Evolutionary conservation across 257 asterid species (phyloP).

Genomic region (Mitragyna speciosa): DNA sequence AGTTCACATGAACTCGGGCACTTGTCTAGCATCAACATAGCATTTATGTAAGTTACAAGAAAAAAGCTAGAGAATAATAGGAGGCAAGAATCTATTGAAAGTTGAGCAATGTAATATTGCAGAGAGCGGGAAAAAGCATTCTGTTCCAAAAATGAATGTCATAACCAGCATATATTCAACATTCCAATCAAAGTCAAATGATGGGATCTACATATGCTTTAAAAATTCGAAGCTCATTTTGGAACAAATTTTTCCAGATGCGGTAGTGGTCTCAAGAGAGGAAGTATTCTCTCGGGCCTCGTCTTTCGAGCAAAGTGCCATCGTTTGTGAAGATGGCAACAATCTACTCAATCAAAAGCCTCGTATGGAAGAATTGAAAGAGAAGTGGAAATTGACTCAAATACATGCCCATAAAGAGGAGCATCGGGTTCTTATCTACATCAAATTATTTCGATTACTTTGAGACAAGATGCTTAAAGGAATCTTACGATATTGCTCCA

Average conservation of each 20-base stretch:
- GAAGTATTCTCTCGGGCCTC: not conserved
- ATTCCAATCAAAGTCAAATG: constrained; percentile 19
- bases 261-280: not conserved
- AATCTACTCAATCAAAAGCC: constrained; percentile 9
- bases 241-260: constrained; percentile 1
- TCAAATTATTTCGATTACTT: constrained; percentile 30
- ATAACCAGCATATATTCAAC: constrained; percentile 12
- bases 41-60: constrained; percentile 6
- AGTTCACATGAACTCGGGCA: constrained; percentile 16
- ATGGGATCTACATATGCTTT: constrained; percentile 8
- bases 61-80: not conserved
- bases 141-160: not conserved
- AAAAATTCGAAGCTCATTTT: constrained; percentile 9
- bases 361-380: constrained; percentile 11
- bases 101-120: constrained; percentile 9
- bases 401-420: constrained; percentile 27
- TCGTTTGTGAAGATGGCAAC: constrained; percentile 11
- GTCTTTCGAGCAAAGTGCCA: not conserved
- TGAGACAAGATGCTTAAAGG: constrained; percentile 34
- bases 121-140: not conserved
- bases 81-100: constrained; percentile 19
- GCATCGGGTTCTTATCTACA: constrained; percentile 63
- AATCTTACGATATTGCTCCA: constrained; percentile 22
- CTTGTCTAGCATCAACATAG: constrained; percentile 25
- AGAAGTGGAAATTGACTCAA: constrained; percentile 28